Conservation (phyloP, 495 filamentous ascomycete species). For the Xanthoparmelia taractica region DNA sequence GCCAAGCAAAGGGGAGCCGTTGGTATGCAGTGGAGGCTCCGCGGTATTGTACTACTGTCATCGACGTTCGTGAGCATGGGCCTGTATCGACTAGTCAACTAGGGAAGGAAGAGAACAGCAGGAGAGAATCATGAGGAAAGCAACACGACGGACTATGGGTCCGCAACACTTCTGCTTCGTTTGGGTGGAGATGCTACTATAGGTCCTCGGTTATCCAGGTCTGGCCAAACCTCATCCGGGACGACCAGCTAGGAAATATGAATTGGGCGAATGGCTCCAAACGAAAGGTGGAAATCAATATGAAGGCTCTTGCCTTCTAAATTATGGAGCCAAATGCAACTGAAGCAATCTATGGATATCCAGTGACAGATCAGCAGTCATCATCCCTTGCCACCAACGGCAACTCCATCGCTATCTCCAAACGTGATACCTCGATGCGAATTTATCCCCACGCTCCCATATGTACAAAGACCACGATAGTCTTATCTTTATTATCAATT, state of each 20-base stretch:
- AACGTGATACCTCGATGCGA: slow-evolving; percentile 3
- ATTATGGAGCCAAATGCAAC: not conserved
- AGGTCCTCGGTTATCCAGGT: not conserved
- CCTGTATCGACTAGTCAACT: slow-evolving; percentile 50
- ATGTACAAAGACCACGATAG: slow-evolving; percentile 9
- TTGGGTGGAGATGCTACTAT: not conserved
- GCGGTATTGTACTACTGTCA: slow-evolving; percentile 66
- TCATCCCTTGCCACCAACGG: not conserved
- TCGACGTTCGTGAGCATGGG: slow-evolving; percentile 63
- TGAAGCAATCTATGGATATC: slow-evolving; percentile 9
- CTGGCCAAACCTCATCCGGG: not conserved
- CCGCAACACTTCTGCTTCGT: not conserved
- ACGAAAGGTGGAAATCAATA: not conserved
- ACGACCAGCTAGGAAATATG: not conserved
- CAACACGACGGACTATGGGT: not conserved
- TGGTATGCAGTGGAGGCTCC: slow-evolving; percentile 63
- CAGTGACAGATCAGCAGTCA: not conserved
- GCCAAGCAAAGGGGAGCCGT: slow-evolving; percentile 57
- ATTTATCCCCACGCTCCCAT: slow-evolving; percentile 11
- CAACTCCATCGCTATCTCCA: slow-evolving; percentile 14
- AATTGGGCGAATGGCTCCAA: not conserved
- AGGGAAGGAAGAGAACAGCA: slow-evolving; percentile 15
- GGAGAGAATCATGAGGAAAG: not conserved
- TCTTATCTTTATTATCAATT: not conserved
- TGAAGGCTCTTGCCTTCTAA: not conserved